A percentile compares a stretch with the other conserved stretches of the same genome.
phyloP scores from a whole-genome alignment of 345 rosid species.

The Draba incana region DNA sequence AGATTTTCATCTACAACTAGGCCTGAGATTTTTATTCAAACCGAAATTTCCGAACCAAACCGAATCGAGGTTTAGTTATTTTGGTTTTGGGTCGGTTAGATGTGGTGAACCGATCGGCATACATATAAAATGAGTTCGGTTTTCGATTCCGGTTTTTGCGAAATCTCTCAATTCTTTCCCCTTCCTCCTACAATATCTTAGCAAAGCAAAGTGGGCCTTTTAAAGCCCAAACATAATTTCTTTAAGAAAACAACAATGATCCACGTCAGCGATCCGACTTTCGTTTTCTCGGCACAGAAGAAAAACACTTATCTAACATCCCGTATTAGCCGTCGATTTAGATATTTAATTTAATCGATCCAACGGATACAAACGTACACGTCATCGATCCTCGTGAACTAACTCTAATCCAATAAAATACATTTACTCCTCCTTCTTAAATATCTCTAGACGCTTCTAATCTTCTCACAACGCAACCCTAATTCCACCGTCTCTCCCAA shows the following conservation, averaged over 20 bases:
- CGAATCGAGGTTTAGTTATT: no score
- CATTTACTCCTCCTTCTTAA: constrained; percentile 4
- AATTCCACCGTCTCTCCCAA: background rate
- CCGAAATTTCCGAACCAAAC: no score
- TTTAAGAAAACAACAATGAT: background rate
- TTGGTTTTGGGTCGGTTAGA: no score
- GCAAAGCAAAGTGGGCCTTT: no score
- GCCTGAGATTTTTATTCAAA: no score
- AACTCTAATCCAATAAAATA: constrained; percentile 10
- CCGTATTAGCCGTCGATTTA: constrained; percentile 11
- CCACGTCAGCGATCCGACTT: constrained; percentile 26
- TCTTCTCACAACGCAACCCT: background rate
- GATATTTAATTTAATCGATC: constrained; percentile 1
- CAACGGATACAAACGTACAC: background rate
- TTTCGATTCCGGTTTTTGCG: no score
- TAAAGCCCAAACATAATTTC: no score
- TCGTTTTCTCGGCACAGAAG: background rate
- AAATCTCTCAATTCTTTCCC: no score
- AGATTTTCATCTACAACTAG: no score
- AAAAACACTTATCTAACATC: constrained; percentile 15
- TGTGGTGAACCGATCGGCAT: no score
- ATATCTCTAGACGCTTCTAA: constrained; percentile 3
- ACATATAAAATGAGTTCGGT: no score
- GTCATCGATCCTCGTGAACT: constrained; percentile 18
- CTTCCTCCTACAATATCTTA: no score